phyloP scores from a whole-genome alignment of 192 early-diverging fungal genomes.

The Paraglomus occultum region DNA sequence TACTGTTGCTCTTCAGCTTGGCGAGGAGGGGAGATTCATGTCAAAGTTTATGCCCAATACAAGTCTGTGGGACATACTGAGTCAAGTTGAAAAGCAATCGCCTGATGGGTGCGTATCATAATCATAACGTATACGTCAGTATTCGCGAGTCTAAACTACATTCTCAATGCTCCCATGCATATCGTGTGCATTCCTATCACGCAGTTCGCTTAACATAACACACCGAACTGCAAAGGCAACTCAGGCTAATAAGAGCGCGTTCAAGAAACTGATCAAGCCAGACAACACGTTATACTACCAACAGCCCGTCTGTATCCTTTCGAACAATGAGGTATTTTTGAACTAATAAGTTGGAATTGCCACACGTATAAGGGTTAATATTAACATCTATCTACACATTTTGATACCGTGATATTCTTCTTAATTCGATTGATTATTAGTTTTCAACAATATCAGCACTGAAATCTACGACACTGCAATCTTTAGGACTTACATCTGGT shows the following conservation, averaged over 20 bases:
- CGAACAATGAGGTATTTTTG: slow-evolving; percentile 62
- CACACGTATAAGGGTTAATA: not conserved
- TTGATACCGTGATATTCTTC: not conserved
- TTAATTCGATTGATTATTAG: slow-evolving; percentile 33
- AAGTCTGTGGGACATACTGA: slow-evolving; percentile 71
- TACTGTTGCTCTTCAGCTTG: slow-evolving; percentile 72
- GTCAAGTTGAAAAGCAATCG: slow-evolving; percentile 50
- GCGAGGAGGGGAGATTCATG: slow-evolving; percentile 64
- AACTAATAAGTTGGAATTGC: not conserved
- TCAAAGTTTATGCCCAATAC: slow-evolving; percentile 54
- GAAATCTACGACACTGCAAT: slow-evolving; percentile 65
- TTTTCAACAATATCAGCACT: slow-evolving; percentile 56
- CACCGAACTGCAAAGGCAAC: slow-evolving; percentile 38
- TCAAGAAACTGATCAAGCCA: slow-evolving; percentile 32
- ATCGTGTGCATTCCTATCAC: not conserved
- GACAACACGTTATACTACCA: slow-evolving; percentile 48
- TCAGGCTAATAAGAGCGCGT: slow-evolving; percentile 33
- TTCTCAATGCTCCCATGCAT: not conserved
- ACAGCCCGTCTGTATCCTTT: slow-evolving; percentile 60
- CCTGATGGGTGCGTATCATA: slow-evolving; percentile 39
- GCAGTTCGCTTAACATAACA: slow-evolving; percentile 56
- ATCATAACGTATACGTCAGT: not conserved
- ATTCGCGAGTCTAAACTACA: not conserved
- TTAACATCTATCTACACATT: not conserved
- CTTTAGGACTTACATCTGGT: slow-evolving; percentile 66